Evolutionary conservation across 257 asterid species (phyloP).

Genomic region (Primulina eburnea): DNA sequence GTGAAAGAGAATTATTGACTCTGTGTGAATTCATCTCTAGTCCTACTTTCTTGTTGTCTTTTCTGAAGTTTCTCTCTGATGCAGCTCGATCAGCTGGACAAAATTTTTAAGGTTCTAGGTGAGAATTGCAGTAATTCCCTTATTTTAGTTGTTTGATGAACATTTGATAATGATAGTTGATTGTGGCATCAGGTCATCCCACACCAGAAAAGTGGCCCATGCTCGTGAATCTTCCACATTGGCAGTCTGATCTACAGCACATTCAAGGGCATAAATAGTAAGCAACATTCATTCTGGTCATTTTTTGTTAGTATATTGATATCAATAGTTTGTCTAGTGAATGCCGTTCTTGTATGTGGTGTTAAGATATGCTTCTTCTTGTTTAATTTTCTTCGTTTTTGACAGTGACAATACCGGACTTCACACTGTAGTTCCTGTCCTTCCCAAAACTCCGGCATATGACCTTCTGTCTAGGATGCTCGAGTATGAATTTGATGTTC

Average conservation of each 20-base stretch:
- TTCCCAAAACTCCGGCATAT: conserved; percentile 83
- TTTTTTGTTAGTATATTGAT: conserved; percentile 8
- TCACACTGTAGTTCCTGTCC: conserved; percentile 72
- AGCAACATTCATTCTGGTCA: conserved; percentile 30
- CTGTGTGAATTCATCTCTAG: conserved; percentile 5
- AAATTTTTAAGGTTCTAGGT: conserved; percentile 96
- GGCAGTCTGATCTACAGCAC: conserved; percentile 79
- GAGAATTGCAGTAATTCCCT: conserved; percentile 36
- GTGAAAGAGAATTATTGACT: conserved; percentile 9
- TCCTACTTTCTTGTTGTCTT: conserved; percentile 13
- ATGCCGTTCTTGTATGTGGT: neutral
- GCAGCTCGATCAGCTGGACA: conserved; percentile 99
- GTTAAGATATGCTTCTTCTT: conserved; percentile 7
- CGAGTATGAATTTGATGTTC: conserved; percentile 58
- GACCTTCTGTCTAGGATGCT: conserved; percentile 98
- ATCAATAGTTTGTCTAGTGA: conserved; percentile 19
- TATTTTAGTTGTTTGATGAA: conserved; percentile 12
- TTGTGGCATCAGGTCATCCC: conserved; percentile 79
- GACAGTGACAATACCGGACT: conserved; percentile 92
- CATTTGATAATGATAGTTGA: conserved; percentile 21
- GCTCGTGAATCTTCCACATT: conserved; percentile 88
- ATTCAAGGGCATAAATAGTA: conserved; percentile 95
- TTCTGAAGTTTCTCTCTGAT: conserved; percentile 28
- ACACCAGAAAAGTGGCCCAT: conserved; percentile 93
- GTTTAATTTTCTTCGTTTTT: conserved; percentile 17